Evolutionary conservation across 495 filamentous ascomycete species (phyloP), one percentile per base, ranked within the genome.

Genomic region (Penicillium nucicola): DNA sequence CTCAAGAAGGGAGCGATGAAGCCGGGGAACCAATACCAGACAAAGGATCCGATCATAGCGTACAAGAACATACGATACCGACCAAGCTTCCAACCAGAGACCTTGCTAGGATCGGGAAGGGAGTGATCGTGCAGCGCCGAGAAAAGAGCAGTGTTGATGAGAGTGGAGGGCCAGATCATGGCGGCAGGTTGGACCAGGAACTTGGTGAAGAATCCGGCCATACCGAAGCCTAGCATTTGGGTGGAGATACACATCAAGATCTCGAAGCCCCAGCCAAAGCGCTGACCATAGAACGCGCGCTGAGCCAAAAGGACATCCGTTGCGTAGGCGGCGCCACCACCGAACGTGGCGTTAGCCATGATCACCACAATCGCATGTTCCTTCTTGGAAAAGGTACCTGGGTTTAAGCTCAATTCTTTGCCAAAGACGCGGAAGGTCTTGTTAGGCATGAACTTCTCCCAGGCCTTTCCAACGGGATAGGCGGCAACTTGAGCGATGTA

Each of bases 321-420:
- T 11, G 83, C 80, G 49, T 88, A 89, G 15, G 83, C 84, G 12
- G 82, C 81, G 42, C 74, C 75, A 49, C 62, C 68, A 37, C 68
- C 56, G 67, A 85, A 74, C 11, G 67, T 68, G 37, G 70, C 70
- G 53, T 75, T 75, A 33, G 72, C 70, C 86, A 89, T 89, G 56
- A 89, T 80, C n/a, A 86, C 83, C 30, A 86, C 82, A 41, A 90
- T 73, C 5, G 84, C 72, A 59, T 90, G 87, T 56, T 89, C 85
- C 58, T 90, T 90, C 64, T 87, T 82, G 65, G 85, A 89, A 72
- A 87, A 90, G 5, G 77, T 78, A 1, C 86, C 84, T 0, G 85
- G 85, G 58, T 89, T 89, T 13, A 89, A 64, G 18, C 75, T 77
- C 61, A 74, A 80, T 18, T 70, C 60, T 28, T 75, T 32, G 9